Evolutionary conservation across 371 early-diverging fungal species (phyloP).

Genomic region (Mucor circinelloides): DNA sequence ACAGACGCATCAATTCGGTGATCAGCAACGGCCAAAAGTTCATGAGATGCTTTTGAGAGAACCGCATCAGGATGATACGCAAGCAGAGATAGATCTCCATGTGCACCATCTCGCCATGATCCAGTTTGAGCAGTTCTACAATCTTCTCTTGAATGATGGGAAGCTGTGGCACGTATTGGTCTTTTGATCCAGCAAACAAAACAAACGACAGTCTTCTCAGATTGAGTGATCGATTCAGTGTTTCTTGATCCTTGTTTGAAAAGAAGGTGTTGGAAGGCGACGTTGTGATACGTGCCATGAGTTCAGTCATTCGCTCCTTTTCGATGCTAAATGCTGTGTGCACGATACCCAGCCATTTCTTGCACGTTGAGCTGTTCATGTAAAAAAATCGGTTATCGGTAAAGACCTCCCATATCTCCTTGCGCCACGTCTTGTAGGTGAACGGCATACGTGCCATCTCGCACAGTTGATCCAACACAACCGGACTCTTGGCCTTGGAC

Average conservation of each 20-base stretch:
- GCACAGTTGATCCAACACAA: conserved; percentile 50
- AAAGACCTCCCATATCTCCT: conserved; percentile 84
- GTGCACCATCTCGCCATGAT: conserved; percentile 69
- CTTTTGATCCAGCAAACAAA: conserved; percentile 72
- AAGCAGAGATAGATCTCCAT: conserved; percentile 85
- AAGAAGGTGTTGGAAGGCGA: conserved; percentile 76
- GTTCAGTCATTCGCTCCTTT: conserved; percentile 76
- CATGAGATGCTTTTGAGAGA: conserved; percentile 78
- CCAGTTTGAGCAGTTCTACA: conserved; percentile 82
- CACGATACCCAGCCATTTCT: conserved; percentile 72
- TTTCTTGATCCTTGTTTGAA: conserved; percentile 83
- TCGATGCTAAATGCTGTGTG: conserved; percentile 69
- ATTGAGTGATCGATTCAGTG: conserved; percentile 64
- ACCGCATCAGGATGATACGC: conserved; percentile 77
- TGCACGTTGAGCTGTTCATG: conserved; percentile 51
- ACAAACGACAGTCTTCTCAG: conserved; percentile 81
- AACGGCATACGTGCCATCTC: conserved; percentile 68
- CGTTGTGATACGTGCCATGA: conserved; percentile 71
- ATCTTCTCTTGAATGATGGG: conserved; percentile 89
- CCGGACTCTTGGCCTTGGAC: conserved; percentile 47
- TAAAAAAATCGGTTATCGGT: conserved; percentile 75
- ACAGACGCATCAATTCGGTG: conserved; percentile 80
- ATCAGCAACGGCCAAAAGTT: conserved; percentile 91
- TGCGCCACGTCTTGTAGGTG: conserved; percentile 73
- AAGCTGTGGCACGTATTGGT: conserved; percentile 81